Evolutionary conservation across 768 basidiomycete species (phyloP), one percentile per base, ranked within the genome.

Genomic region (Naganishia antarctica): DNA sequence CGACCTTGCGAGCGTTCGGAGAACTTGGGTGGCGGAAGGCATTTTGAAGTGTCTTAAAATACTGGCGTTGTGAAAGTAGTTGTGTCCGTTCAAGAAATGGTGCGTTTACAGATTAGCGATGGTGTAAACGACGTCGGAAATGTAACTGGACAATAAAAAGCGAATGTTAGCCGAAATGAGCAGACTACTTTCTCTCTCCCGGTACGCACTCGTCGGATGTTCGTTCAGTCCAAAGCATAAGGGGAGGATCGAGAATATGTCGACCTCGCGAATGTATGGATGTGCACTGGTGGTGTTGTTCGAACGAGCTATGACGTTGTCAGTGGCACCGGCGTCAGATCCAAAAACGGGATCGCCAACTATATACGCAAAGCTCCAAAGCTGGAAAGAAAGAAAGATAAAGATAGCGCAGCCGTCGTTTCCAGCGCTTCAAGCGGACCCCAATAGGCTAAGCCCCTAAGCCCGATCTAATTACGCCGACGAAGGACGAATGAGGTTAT

Each of bases 131-230:
- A 73, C 73, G 62, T 76, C 75, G 45, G 72, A 72, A 45, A 76
- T 67, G 64, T 76, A 76, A 26, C 53, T 57, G 26, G 61, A 71
- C 72, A 41, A 13, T 25, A 13, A 34, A 32, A 46, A 23, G 25
- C 47, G 15, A 37, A 37, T 37, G 15, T 37, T 15, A 37, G 34
- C 18, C 28, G 18, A 29, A 31, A 65, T 4, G 18, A 70, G n/a
- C n/a, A n/a, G n/a, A n/a, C n/a, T n/a, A n/a, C n/a, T n/a, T n/a
- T n/a, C n/a, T n/a, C n/a, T n/a, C n/a, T n/a, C n/a, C n/a, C n/a
- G n/a, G n/a, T n/a, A n/a, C 74, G 69, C 61, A 76, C 74, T 76
- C 75, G 75, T 76, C 75, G 68, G 75, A 76, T 60, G 68, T 71
- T 51, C 75, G 70, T 71, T 74, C 69, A 34, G 68, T 65, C 73